Percentiles rank a stretch among this genome's conserved stretches.
Evolutionary conservation across 176 grass and related monocot genomes (phyloP).

Genomic region (Miscanthus lutarioriparius): DNA sequence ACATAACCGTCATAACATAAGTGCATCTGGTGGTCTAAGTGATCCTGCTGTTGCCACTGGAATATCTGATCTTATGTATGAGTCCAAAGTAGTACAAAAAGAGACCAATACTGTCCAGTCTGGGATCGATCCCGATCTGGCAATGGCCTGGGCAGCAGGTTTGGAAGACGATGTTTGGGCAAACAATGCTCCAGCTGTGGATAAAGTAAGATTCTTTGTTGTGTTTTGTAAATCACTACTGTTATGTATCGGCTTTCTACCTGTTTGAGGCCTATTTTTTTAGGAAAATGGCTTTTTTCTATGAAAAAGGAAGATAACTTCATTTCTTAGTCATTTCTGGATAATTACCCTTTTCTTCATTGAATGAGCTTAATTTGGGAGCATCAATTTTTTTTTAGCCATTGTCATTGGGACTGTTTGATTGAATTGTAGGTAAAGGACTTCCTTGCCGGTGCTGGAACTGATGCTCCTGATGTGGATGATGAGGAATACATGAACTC

Average conservation of each 20-base stretch:
- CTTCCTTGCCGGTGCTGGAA: conserved; percentile 99
- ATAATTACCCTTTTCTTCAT: conserved; percentile 16
- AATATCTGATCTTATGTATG: conserved; percentile 97
- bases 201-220: conserved; percentile 65
- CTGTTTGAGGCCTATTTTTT: background rate
- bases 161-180: conserved; percentile 89
- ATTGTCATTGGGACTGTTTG: conserved; percentile 14
- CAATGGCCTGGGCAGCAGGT: conserved; percentile 99
- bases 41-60: conserved; percentile 97
- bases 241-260: background rate
- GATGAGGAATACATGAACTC: conserved; percentile 95
- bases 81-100: conserved; percentile 70
- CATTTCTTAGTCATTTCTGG: conserved; percentile 17
- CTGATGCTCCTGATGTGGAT: conserved; percentile 97
- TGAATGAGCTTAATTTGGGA: conserved; percentile 21
- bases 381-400: background rate
- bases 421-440: conserved; percentile 81
- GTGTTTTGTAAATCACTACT: conserved; percentile 12
- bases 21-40: conserved; percentile 74
- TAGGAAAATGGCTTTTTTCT: background rate
- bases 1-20: conserved; percentile 94
- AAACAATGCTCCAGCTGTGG: conserved; percentile 83
- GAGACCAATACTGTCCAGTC: conserved; percentile 57
- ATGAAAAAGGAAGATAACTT: background rate
- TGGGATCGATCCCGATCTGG: conserved; percentile 91